A percentile compares a stretch with the other conserved stretches of the same genome.
These are phyloP conservation scores for Houttuynia cordata DNA, from an alignment of 164 flowering plant species.

Conservation along the genomic window DNA sequence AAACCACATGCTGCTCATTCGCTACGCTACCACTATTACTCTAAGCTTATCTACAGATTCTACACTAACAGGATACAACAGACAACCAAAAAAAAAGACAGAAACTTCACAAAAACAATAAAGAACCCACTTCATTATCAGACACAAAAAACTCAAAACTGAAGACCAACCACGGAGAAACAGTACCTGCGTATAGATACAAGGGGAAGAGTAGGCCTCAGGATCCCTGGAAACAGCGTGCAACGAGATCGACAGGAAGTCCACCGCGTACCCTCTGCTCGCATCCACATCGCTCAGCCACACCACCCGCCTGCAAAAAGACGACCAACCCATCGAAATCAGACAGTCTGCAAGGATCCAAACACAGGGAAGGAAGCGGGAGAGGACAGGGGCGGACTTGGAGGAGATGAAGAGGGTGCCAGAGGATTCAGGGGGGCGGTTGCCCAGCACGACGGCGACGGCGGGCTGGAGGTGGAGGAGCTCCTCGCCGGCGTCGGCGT, in stretches of 20 bases:
- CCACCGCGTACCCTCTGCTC: conserved; percentile 67
- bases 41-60: too few relatives aligned
- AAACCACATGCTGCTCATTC: too few relatives aligned
- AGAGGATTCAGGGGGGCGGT: conserved; percentile 51
- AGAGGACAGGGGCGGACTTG: conserved; percentile 18
- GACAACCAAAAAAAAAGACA: too few relatives aligned
- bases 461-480: conserved; percentile 57
- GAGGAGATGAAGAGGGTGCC: conserved; percentile 83
- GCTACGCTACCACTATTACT: too few relatives aligned
- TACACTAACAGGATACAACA: too few relatives aligned
- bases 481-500: conserved; percentile 55
- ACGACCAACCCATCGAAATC: background rate
- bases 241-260: conserved; percentile 68
- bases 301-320: conserved; percentile 44
- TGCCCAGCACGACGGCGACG: conserved; percentile 58
- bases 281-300: conserved; percentile 78
- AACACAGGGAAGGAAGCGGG: background rate
- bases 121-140: too few relatives aligned
- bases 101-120: too few relatives aligned
- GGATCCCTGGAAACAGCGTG: conserved; percentile 91
- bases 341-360: too few relatives aligned
- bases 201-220: conserved; percentile 72
- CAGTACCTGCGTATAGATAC: conserved; percentile 75
- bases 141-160: too few relatives aligned
- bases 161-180: too few relatives aligned